These are phyloP conservation scores for Vigna reflexopilosa DNA, from an alignment of 306 rosid genomes.

Conservation along the genomic window DNA sequence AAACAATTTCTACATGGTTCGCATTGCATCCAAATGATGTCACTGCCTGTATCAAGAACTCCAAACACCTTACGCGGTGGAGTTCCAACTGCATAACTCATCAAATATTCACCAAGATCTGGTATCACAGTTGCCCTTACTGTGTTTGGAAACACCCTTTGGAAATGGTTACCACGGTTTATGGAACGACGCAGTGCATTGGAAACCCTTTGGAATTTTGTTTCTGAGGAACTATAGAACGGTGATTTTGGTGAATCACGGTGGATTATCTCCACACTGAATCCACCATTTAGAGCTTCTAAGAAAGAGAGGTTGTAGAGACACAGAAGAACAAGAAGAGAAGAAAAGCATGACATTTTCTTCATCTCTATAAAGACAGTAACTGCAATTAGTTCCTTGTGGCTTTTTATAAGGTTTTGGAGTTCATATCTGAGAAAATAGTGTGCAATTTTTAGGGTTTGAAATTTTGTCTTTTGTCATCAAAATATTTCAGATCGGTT, in stretches of 20 bases:
- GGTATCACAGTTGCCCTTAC: neutral
- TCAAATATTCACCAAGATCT: slow-evolving; percentile 48
- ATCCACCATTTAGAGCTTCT: neutral
- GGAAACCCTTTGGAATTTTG: neutral
- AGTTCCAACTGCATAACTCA: slow-evolving; percentile 57
- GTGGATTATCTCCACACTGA: neutral
- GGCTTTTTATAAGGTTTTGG: too few relatives aligned
- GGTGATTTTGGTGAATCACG: neutral
- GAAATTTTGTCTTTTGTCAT: too few relatives aligned
- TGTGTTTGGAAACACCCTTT: neutral
- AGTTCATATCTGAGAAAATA: neutral
- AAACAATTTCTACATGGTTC: neutral
- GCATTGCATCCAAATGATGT: neutral
- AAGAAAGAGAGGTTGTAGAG: neutral
- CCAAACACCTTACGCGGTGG: slow-evolving; percentile 53
- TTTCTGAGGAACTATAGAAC: neutral
- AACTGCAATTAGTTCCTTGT: too few relatives aligned
- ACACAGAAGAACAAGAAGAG: neutral
- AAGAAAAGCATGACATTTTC: neutral
- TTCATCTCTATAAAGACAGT: neutral
- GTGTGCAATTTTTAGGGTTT: too few relatives aligned
- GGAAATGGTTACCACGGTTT: slow-evolving; percentile 25
- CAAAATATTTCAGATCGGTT: too few relatives aligned
- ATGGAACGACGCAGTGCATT: slow-evolving; percentile 45
- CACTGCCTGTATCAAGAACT: slow-evolving; percentile 11